Evolutionary conservation across 2,329 filamentous ascomycete species (phyloP).

Genomic region (Cercospora berteroae): DNA sequence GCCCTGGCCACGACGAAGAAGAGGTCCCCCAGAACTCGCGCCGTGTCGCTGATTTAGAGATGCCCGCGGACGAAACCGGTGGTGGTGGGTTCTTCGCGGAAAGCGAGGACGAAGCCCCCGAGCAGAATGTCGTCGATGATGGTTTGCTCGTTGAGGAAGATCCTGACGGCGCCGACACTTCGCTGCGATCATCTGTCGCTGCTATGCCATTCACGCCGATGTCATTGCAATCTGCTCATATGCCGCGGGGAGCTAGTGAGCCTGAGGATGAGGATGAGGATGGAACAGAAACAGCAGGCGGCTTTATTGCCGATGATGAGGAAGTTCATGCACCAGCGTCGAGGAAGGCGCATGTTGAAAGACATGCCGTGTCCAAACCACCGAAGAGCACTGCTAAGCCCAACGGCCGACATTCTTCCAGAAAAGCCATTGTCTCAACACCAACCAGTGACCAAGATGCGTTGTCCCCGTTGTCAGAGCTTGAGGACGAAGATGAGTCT

Average conservation of each 20-base stretch:
- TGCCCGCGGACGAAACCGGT: conserved; percentile 12
- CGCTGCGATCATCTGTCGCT: conserved; percentile 8
- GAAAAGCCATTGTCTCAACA: neutral
- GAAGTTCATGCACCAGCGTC: neutral
- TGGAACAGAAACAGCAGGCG: conserved; percentile 28
- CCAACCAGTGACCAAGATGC: conserved; percentile 7
- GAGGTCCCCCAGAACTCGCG: conserved; percentile 34
- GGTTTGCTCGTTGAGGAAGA: conserved; percentile 43
- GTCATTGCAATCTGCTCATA: conserved; percentile 31
- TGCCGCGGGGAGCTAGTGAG: conserved; percentile 1
- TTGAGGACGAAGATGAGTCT: neutral
- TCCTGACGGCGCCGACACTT: conserved; percentile 27
- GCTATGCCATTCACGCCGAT: conserved; percentile 27
- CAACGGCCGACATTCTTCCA: neutral
- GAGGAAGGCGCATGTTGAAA: neutral
- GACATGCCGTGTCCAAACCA: neutral
- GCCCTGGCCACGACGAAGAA: conserved; percentile 39
- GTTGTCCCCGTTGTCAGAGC: conserved; percentile 10
- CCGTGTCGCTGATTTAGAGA: conserved; percentile 12
- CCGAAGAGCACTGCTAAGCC: conserved; percentile 11
- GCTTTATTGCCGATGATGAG: conserved; percentile 32
- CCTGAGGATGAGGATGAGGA: conserved; percentile 17
- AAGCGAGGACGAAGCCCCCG: conserved; percentile 28
- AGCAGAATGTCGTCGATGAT: conserved; percentile 39
- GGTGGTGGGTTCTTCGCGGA: conserved; percentile 34